phyloP scores from a whole-genome alignment of 75 land plant species.

The Isoetes taiwanensis region DNA sequence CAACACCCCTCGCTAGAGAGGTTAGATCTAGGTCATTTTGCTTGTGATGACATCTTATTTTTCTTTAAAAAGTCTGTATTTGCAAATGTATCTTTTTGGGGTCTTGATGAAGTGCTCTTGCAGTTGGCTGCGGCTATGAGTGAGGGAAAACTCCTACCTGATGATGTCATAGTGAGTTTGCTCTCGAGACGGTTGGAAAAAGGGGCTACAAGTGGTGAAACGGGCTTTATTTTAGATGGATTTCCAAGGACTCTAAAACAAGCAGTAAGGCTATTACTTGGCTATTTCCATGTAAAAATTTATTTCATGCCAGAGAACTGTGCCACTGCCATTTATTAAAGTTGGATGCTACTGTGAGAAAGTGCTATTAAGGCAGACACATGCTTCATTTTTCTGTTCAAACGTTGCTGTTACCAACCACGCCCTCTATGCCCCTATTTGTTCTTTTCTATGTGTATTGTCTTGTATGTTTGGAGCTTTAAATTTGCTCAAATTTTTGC shows the following conservation, averaged over 20 bases:
- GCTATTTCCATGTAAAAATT: background rate
- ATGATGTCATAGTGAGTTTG: conserved; percentile 47
- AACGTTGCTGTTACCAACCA: too few species aligned
- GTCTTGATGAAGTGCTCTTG: background rate
- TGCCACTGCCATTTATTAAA: too few species aligned
- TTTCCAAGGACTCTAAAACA: conserved; percentile 66
- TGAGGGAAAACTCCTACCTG: conserved; percentile 66
- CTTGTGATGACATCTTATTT: background rate
- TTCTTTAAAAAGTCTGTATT: background rate
- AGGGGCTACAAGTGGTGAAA: conserved; percentile 47
- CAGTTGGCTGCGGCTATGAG: conserved; percentile 19
- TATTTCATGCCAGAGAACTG: background rate
- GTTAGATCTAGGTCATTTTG: conserved; percentile 1
- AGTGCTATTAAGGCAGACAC: too few species aligned
- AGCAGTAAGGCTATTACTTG: conserved; percentile 38
- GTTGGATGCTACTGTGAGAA: too few species aligned
- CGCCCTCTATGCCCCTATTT: too few species aligned
- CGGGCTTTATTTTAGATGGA: conserved; percentile 81
- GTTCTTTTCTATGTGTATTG: too few species aligned
- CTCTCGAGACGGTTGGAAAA: conserved; percentile 62
- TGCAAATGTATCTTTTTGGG: background rate
- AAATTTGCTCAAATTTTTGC: background rate
- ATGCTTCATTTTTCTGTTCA: too few species aligned
- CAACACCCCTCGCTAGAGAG: conserved; percentile 52
- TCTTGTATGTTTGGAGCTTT: background rate